Conservation (phyloP, 2,329 filamentous ascomycete genomes). For the Calonectria hongkongensis region DNA sequence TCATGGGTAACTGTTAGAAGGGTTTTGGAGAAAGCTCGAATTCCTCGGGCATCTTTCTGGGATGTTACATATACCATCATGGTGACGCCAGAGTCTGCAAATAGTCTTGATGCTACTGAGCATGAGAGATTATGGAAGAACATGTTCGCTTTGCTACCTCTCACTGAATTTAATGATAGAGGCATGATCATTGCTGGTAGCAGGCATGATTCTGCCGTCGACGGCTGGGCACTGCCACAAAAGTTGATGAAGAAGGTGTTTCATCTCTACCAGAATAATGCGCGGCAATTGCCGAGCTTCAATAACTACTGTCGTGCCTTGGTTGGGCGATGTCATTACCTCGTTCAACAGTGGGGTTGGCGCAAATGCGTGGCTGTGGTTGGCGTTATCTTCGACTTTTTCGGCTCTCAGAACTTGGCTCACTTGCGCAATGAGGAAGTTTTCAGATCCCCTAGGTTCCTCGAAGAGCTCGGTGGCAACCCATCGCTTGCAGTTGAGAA, state of each 20-base stretch:
- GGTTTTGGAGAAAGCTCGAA: conserved; percentile 68
- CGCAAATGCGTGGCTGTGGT: conserved; percentile 73
- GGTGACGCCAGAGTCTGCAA: conserved; percentile 58
- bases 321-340: conserved; percentile 76
- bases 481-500: conserved; percentile 70
- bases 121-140: conserved; percentile 76
- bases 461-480: conserved; percentile 71
- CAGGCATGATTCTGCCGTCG: conserved; percentile 58
- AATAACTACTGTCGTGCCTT: conserved; percentile 79
- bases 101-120: conserved; percentile 64
- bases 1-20: conserved; percentile 77
- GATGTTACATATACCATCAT: conserved; percentile 71
- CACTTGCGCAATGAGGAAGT: conserved; percentile 80
- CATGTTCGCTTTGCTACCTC: conserved; percentile 76
- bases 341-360: conserved; percentile 81
- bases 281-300: conserved; percentile 75
- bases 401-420: conserved; percentile 76
- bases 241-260: conserved; percentile 75
- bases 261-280: conserved; percentile 73
- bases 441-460: conserved; percentile 75
- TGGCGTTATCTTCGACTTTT: conserved; percentile 80
- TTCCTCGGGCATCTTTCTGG: conserved; percentile 76
- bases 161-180: conserved; percentile 74
- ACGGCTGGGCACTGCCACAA: conserved; percentile 78
- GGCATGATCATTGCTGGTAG: conserved; percentile 67